Conservation (phyloP, 2,329 filamentous ascomycete genomes). For the Colletotrichum higginsianum region DNA sequence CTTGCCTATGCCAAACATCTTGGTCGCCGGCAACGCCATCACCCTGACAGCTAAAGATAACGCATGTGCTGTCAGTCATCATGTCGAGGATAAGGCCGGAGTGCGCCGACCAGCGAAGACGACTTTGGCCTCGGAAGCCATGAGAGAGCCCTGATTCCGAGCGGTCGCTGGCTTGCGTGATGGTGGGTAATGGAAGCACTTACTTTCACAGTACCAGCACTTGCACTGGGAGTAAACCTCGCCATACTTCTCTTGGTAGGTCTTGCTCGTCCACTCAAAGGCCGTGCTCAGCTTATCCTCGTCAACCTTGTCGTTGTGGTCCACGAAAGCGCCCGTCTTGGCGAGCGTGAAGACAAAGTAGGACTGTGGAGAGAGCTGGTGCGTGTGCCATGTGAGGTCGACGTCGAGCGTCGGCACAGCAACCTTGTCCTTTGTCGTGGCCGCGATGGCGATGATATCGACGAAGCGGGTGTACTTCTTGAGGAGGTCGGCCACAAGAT, state of each 20-base stretch:
- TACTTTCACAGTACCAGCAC: slow-evolving; percentile 83
- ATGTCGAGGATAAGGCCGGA: neutral
- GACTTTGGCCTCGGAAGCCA: neutral
- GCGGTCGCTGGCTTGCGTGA: neutral
- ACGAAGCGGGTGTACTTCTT: slow-evolving; percentile 74
- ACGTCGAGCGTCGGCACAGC: slow-evolving; percentile 78
- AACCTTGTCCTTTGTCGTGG: slow-evolving; percentile 51
- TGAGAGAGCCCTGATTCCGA: neutral
- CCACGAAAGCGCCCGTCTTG: slow-evolving; percentile 70
- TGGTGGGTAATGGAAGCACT: slow-evolving; percentile 20
- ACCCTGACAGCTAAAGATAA: slow-evolving; percentile 65
- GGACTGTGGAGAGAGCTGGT: slow-evolving; percentile 74
- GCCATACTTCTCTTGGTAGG: slow-evolving; percentile 73
- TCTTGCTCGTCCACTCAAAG: slow-evolving; percentile 79
- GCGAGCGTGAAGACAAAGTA: slow-evolving; percentile 71
- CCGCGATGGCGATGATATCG: slow-evolving; percentile 64
- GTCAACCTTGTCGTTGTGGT: slow-evolving; percentile 88
- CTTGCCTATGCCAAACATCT: slow-evolving; percentile 60
- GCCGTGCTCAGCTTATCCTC: slow-evolving; percentile 73
- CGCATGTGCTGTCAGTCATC: slow-evolving; percentile 12
- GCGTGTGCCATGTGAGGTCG: slow-evolving; percentile 82
- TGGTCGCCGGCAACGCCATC: slow-evolving; percentile 63
- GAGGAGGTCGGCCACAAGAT: slow-evolving; percentile 73
- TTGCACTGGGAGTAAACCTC: slow-evolving; percentile 80
- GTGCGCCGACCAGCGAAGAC: slow-evolving; percentile 12